Base-by-base conservation (phyloP, 1,284 basidiomycete genomes). In the Cryptococcus jaspeensis region DNA sequence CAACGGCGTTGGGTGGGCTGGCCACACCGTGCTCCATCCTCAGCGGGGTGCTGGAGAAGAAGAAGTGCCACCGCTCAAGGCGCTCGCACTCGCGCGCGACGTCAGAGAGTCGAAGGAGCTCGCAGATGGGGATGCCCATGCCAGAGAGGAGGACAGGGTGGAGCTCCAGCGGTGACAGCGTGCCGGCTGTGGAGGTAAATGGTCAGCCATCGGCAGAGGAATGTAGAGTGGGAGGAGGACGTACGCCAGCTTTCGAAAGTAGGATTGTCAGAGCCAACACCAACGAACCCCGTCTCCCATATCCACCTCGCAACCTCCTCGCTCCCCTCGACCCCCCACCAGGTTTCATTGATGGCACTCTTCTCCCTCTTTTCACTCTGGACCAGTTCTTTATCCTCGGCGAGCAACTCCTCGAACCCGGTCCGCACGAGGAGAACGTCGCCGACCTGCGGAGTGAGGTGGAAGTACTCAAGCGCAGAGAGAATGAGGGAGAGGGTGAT, bases 91-190 rank as follows among this genome's bases (percentile, higher is more conserved):
- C 53, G 20, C 42, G 48, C 11, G 49, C 52, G 8, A 63, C 48
- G 18, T 47, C 59, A 12, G 50, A 40, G 13, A 63, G 53, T 11
- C 49, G 44, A 6, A 63, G 23, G 11, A 63, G 18, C 38, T 63
- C 61, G n/a, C 61, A 51, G n/a, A 63, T 63, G 43, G 55, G 55
- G 32, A 63, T 63, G 18, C 61, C 61, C 59, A 53, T 54, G 9
- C 61, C 61, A 11, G 61, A 55, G 7, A 63, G 50, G 15, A 63
- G 48, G 16, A 57, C 50, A 23, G 58, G 58, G 44, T 62, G 61
- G 16, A 59, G 45, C 15, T 16, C 28, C n/a, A n/a, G n/a, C n/a
- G n/a, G n/a, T n/a, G n/a, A n/a, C n/a, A n/a, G 46, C 45, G 28
- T 28, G 32, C 49, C 32, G 45, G 50, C 36, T 46, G 37, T 15